These are phyloP conservation scores for Pichia sp. DNA, from an alignment of 1,139 yeast genomes.

Conservation along the genomic window DNA sequence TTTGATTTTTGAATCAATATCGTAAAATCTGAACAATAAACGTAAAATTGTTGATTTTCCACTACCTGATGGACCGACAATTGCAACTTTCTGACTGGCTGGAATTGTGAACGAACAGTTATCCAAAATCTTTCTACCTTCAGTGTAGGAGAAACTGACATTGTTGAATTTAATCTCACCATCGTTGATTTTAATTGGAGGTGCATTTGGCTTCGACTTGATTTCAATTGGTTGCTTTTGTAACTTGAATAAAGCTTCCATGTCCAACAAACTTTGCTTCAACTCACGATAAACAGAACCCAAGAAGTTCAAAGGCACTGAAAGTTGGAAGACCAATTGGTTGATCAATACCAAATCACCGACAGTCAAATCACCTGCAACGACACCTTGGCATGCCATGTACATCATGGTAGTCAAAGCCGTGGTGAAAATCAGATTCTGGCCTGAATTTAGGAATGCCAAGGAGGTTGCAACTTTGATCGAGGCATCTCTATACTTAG, in stretches of 20 bases:
- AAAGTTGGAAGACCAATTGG: constrained; percentile 90
- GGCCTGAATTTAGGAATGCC: constrained; percentile 89
- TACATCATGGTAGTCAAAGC: constrained; percentile 98
- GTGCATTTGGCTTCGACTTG: constrained; percentile 56
- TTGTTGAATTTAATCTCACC: constrained; percentile 88
- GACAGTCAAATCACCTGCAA: constrained; percentile 75
- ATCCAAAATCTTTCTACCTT: constrained; percentile 76
- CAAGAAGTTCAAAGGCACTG: constrained; percentile 88
- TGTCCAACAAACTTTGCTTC: constrained; percentile 85
- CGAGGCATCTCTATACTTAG: constrained; percentile 72
- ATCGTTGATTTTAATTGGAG: constrained; percentile 47
- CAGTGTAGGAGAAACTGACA: constrained; percentile 88
- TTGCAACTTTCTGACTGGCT: constrained; percentile 85
- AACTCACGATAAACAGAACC: constrained; percentile 95
- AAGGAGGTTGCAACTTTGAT: constrained; percentile 89
- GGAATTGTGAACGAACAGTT: constrained; percentile 85
- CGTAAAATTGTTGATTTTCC: constrained; percentile 90
- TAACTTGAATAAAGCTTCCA: constrained; percentile 83
- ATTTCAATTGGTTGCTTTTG: constrained; percentile 72
- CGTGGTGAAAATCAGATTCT: constrained; percentile 81
- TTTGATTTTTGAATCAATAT: constrained; percentile 44
- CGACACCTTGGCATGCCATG: constrained; percentile 95
- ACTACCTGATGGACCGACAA: constrained; percentile 93
- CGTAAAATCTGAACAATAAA: constrained; percentile 85
- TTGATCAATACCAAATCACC: constrained; percentile 96